These are phyloP conservation scores for Penicillium aurantiogriseum DNA, from an alignment of 2,329 filamentous ascomycete species.

Conservation along the genomic window DNA sequence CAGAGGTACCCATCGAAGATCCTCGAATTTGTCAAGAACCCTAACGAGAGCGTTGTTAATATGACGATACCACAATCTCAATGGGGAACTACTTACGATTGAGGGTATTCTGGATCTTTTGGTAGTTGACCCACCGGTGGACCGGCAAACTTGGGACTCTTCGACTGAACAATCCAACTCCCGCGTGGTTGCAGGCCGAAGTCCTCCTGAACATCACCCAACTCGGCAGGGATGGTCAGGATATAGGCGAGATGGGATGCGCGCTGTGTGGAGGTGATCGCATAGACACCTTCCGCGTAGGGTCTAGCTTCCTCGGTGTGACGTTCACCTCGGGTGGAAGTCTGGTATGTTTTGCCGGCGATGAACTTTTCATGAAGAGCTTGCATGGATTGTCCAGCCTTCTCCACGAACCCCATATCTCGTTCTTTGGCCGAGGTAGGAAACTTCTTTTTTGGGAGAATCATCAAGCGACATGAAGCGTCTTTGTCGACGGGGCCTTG, in stretches of 20 bases:
- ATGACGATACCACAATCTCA: no score
- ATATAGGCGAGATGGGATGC: constrained; percentile 78
- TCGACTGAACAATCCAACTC: constrained; percentile 74
- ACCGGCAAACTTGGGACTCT: constrained; percentile 71
- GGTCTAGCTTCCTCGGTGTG: constrained; percentile 68
- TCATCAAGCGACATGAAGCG: constrained; percentile 67
- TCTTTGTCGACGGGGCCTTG: constrained; percentile 55
- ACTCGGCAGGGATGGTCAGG: constrained; percentile 67
- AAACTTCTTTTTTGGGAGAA: constrained; percentile 80
- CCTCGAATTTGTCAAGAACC: constrained; percentile 68
- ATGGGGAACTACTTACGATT: constrained; percentile 53
- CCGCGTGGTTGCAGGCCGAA: constrained; percentile 70
- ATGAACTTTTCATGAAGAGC: constrained; percentile 73
- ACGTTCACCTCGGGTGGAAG: constrained; percentile 70
- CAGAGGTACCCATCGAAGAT: constrained; percentile 71
- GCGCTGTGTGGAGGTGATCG: constrained; percentile 68
- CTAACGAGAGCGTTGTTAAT: constrained; percentile 37
- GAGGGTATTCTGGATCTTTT: constrained; percentile 66
- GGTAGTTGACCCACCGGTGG: constrained; percentile 64
- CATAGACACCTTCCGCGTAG: constrained; percentile 83
- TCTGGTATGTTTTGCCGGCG: constrained; percentile 65
- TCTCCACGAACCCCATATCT: constrained; percentile 83
- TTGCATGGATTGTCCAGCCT: constrained; percentile 62
- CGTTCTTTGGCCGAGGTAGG: constrained; percentile 66
- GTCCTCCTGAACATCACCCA: constrained; percentile 71